These are phyloP conservation scores for Leishmania arabica DNA, from an alignment of 208 protist genomes.

Conservation along the genomic window DNA sequence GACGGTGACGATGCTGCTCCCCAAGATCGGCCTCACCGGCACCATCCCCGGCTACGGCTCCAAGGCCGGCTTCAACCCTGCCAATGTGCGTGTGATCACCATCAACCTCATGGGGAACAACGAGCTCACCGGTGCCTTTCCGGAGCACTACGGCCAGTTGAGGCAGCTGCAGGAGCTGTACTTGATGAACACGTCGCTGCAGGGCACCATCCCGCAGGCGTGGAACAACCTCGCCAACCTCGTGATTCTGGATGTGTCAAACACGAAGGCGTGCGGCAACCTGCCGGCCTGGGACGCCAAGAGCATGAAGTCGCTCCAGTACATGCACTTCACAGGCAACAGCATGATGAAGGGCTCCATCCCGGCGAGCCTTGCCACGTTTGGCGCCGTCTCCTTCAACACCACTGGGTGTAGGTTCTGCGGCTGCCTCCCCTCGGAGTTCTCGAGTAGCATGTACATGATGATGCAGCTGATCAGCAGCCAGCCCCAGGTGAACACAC, in stretches of 20 bases:
- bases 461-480: constrained; percentile 6
- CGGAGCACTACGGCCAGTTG: constrained; percentile 32
- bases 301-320: constrained; percentile 21
- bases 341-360: constrained; percentile 33
- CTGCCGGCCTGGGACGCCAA: constrained; percentile 34
- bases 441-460: constrained; percentile 11
- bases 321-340: constrained; percentile 32
- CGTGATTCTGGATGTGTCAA: constrained; percentile 27
- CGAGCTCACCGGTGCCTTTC: constrained; percentile 31
- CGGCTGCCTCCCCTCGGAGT: constrained; percentile 33
- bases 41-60: constrained; percentile 26
- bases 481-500: constrained; percentile 21
- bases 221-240: constrained; percentile 37
- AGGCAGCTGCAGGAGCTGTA: constrained; percentile 29
- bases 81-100: constrained; percentile 25
- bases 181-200: constrained; percentile 30
- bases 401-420: constrained; percentile 30
- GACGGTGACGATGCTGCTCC: constrained; percentile 26
- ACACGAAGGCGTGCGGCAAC: constrained; percentile 43
- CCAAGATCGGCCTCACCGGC: constrained; percentile 29
- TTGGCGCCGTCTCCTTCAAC: constrained; percentile 23
- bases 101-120: constrained; percentile 36
- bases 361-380: constrained; percentile 28
- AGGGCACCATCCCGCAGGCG: constrained; percentile 37
- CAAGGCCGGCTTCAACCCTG: constrained; percentile 18